phyloP scores from a whole-genome alignment of 495 filamentous ascomycete genomes.

The Penicilliopsis zonata region DNA sequence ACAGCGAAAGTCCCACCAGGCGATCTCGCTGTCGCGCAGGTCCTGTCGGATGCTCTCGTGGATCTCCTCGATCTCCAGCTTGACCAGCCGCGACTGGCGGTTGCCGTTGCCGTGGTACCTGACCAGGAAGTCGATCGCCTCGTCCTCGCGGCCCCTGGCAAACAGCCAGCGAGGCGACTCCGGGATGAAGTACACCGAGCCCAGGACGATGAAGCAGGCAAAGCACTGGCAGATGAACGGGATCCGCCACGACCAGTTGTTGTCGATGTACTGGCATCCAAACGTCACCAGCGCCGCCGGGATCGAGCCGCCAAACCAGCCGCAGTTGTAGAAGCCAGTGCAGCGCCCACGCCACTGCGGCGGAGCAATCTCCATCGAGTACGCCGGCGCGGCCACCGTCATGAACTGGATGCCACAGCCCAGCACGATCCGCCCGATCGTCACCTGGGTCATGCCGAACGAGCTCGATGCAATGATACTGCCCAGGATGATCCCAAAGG shows the following conservation, averaged over 20 bases:
- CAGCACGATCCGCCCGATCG: constrained; percentile 66
- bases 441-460: constrained; percentile 41
- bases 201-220: constrained; percentile 39
- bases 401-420: constrained; percentile 64
- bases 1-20: constrained; percentile 46
- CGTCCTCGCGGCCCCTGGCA: constrained; percentile 38
- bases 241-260: constrained; percentile 42
- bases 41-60: constrained; percentile 43
- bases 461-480: constrained; percentile 40
- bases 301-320: constrained; percentile 8
- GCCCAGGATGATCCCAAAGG: constrained; percentile 48
- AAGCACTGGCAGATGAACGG: constrained; percentile 36
- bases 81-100: constrained; percentile 38
- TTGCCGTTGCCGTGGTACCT: constrained; percentile 49
- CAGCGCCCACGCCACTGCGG: constrained; percentile 55
- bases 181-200: constrained; percentile 47
- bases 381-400: constrained; percentile 61
- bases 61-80: constrained; percentile 48
- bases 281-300: constrained; percentile 21
- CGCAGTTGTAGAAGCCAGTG: constrained; percentile 49
- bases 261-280: constrained; percentile 26
- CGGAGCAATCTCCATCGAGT: constrained; percentile 67
- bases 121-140: constrained; percentile 40
- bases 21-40: constrained; percentile 41
- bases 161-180: constrained; percentile 50